phyloP scores from a whole-genome alignment of 331 rosid species.

The Dryas integrifolia region DNA sequence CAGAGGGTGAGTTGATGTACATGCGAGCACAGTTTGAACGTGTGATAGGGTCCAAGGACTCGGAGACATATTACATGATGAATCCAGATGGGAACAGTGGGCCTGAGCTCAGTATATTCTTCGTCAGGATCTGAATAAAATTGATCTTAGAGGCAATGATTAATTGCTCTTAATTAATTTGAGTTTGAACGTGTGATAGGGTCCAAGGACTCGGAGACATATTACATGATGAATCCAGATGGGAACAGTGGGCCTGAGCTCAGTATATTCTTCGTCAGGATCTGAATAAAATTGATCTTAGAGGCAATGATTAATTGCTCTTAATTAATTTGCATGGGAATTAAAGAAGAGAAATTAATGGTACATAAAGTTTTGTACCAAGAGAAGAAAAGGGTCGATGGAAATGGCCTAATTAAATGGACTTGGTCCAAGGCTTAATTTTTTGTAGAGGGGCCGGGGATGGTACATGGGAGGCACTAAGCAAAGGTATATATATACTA shows the following conservation, averaged over 20 bases:
- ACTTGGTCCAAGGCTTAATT: too few species aligned
- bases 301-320: too few species aligned
- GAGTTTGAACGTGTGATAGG: slow-evolving; percentile 73
- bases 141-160: too few species aligned
- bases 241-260: slow-evolving; percentile 59
- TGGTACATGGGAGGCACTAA: too few species aligned
- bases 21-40: slow-evolving; percentile 73
- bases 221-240: slow-evolving; percentile 79
- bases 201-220: slow-evolving; percentile 77
- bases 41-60: slow-evolving; percentile 72
- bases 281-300: slow-evolving; percentile 25
- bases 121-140: slow-evolving; percentile 52
- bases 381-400: too few species aligned
- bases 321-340: too few species aligned
- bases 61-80: slow-evolving; percentile 76
- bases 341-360: too few species aligned
- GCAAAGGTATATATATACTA: too few species aligned
- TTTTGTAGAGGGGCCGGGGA: too few species aligned
- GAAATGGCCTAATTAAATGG: too few species aligned
- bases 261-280: slow-evolving; percentile 64
- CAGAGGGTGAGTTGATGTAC: slow-evolving; percentile 59
- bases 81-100: slow-evolving; percentile 68
- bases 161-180: too few species aligned
- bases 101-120: slow-evolving; percentile 62
- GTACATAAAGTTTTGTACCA: too few species aligned